Evolutionary conservation across 768 basidiomycete genomes (phyloP).

Genomic region (Mycena chlorophos): DNA sequence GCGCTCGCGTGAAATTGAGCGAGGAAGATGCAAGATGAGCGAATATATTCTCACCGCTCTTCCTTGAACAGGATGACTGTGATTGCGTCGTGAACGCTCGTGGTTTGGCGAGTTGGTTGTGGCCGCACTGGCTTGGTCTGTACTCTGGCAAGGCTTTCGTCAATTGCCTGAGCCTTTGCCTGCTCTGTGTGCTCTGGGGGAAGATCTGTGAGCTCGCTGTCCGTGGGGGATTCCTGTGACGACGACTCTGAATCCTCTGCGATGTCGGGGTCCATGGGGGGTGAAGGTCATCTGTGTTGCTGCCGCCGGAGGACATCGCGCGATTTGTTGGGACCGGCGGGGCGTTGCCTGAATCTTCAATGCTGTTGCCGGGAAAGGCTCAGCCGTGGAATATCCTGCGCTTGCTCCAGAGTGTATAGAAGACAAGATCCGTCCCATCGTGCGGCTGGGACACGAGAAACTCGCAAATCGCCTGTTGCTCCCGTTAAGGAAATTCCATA

Average conservation of each 20-base stretch:
- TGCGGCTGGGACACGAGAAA: too few relatives aligned
- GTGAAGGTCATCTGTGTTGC: slow-evolving; percentile 61
- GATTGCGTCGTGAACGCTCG: slow-evolving; percentile 63
- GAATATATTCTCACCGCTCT: slow-evolving; percentile 52
- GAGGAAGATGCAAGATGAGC: not conserved
- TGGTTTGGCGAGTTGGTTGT: slow-evolving; percentile 42
- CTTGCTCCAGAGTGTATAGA: too few relatives aligned
- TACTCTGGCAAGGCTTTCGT: slow-evolving; percentile 61
- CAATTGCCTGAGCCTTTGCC: slow-evolving; percentile 42
- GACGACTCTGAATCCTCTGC: slow-evolving; percentile 46
- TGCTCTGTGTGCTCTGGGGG: slow-evolving; percentile 27
- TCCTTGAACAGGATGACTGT: slow-evolving; percentile 89
- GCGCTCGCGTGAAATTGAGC: slow-evolving; percentile 57
- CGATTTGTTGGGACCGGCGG: too few relatives aligned
- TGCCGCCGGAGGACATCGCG: too few relatives aligned
- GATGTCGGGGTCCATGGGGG: slow-evolving; percentile 51
- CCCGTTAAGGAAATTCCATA: too few relatives aligned
- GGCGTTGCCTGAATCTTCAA: too few relatives aligned
- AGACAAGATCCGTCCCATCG: too few relatives aligned
- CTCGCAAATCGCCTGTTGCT: too few relatives aligned
- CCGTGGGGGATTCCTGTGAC: slow-evolving; percentile 16
- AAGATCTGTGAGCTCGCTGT: slow-evolving; percentile 36
- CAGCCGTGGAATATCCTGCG: too few relatives aligned
- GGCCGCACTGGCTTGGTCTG: slow-evolving; percentile 39
- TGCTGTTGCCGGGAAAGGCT: too few relatives aligned